phyloP scores from a whole-genome alignment of 2,329 filamentous ascomycete species.

The Uncinocarpus reesii region DNA sequence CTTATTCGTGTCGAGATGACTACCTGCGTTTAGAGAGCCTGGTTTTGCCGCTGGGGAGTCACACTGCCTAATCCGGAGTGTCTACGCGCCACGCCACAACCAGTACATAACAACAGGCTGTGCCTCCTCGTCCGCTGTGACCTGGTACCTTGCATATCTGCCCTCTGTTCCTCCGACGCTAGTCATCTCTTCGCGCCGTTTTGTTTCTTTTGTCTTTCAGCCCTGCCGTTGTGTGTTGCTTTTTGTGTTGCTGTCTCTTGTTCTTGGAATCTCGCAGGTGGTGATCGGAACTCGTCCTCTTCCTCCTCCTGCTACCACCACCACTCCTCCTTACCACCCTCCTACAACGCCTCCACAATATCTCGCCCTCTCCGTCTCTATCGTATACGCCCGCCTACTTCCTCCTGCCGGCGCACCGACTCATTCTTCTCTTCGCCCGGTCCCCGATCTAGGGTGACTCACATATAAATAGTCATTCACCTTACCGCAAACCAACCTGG shows the following conservation, averaged over 20 bases:
- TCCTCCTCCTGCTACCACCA: background rate
- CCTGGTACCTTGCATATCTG: slow-evolving; percentile 15
- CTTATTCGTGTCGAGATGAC: slow-evolving; percentile 3
- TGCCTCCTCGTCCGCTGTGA: slow-evolving; percentile 8
- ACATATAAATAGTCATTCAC: background rate
- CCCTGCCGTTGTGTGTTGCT: background rate
- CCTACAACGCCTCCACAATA: background rate
- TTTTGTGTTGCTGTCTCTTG: background rate
- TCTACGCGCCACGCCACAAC: slow-evolving; percentile 12
- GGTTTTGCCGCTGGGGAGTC: slow-evolving; percentile 14
- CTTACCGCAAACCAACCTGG: slow-evolving; percentile 12
- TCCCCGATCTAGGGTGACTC: slow-evolving; percentile 2
- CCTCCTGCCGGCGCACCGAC: background rate
- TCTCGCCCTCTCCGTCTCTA: background rate
- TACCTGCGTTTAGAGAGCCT: slow-evolving; percentile 4
- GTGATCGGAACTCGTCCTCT: background rate
- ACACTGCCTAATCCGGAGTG: slow-evolving; percentile 14
- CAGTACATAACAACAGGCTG: slow-evolving; percentile 3
- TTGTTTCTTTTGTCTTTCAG: slow-evolving; percentile 1
- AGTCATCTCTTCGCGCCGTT: background rate
- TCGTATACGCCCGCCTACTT: background rate
- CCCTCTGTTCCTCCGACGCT: background rate
- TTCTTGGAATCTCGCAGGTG: slow-evolving; percentile 1
- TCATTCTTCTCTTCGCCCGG: background rate
- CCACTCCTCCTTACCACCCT: background rate